These are phyloP conservation scores for Coniochaeta hoffmannii DNA, from an alignment of 2,329 filamentous ascomycete species.

Conservation along the genomic window DNA sequence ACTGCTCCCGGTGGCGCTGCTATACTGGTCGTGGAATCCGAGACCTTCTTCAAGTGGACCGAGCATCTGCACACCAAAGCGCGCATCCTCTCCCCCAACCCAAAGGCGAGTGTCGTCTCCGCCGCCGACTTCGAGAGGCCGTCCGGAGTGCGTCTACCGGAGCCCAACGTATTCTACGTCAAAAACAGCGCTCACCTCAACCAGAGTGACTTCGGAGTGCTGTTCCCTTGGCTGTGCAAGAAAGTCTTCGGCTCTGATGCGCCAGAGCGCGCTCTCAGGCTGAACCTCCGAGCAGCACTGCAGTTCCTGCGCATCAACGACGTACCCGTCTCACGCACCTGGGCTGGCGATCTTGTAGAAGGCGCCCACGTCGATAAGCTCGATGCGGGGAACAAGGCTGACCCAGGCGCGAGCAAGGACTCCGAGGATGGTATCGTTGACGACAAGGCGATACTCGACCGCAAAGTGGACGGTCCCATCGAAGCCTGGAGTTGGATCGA, in stretches of 20 bases:
- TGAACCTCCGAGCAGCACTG: slow-evolving; percentile 52
- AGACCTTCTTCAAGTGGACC: slow-evolving; percentile 72
- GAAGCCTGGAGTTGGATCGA: slow-evolving; percentile 47
- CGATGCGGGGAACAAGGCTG: slow-evolving; percentile 4
- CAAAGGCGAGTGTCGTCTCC: slow-evolving; percentile 33
- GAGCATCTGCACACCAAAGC: slow-evolving; percentile 65
- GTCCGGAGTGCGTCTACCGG: slow-evolving; percentile 32
- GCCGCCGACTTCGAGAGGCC: slow-evolving; percentile 33
- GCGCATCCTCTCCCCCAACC: slow-evolving; percentile 52
- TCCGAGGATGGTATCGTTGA: slow-evolving; percentile 32
- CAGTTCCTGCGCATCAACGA: slow-evolving; percentile 47
- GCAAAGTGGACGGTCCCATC: slow-evolving; percentile 27
- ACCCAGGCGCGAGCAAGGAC: slow-evolving; percentile 6
- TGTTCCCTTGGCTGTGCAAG: slow-evolving; percentile 67
- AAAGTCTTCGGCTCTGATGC: slow-evolving; percentile 49
- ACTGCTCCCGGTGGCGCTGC: slow-evolving; percentile 47
- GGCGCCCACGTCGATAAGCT: slow-evolving; percentile 25
- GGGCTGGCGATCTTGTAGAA: slow-evolving; percentile 41
- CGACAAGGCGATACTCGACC: slow-evolving; percentile 45
- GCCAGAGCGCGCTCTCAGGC: slow-evolving; percentile 49
- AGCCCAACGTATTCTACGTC: slow-evolving; percentile 70
- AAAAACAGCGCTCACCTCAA: slow-evolving; percentile 68
- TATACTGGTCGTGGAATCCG: slow-evolving; percentile 64
- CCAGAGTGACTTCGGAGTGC: slow-evolving; percentile 75
- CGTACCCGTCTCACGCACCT: slow-evolving; percentile 42